Conservation (phyloP, 2,329 filamentous ascomycete species). For the Diaporthe longicolla region DNA sequence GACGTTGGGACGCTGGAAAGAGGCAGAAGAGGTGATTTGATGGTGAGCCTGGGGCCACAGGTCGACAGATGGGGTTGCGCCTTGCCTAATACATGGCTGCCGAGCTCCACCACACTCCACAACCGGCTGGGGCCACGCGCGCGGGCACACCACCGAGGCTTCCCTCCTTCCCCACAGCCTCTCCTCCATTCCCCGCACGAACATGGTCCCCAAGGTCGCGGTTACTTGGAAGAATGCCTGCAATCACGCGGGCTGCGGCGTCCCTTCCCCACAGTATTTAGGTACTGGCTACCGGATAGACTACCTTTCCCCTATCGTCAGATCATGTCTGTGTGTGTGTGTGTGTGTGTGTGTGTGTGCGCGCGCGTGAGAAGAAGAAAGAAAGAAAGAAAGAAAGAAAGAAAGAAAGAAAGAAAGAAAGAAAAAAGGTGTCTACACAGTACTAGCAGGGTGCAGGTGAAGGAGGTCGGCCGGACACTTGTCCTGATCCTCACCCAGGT, state of each 20-base stretch:
- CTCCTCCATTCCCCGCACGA: conserved; percentile 33
- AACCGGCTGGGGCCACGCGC: conserved; percentile 21
- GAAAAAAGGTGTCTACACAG: neutral
- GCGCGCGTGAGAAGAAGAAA: too few species aligned
- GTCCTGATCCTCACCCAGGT: conserved; percentile 23
- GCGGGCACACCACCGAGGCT: conserved; percentile 14
- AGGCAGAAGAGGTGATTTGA: neutral
- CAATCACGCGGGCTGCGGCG: conserved; percentile 15
- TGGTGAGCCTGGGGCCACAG: neutral
- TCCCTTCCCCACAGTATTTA: conserved; percentile 3
- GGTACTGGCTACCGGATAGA: conserved; percentile 2
- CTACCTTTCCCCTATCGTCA: neutral
- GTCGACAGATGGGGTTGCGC: conserved; percentile 13
- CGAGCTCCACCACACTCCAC: conserved; percentile 27
- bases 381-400: too few species aligned
- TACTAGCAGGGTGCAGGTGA: neutral
- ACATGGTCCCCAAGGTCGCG: neutral
- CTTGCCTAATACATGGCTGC: conserved; percentile 26
- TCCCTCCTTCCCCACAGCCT: neutral
- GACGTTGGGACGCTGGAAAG: conserved; percentile 13
- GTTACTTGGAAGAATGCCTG: conserved; percentile 20
- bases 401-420: too few species aligned
- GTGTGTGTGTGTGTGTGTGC: too few species aligned
- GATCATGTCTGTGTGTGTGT: too few species aligned
- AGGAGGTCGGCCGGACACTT: conserved; percentile 20